phyloP scores from a whole-genome alignment of 192 early-diverging fungal genomes.

The Chytriomyces sp. region DNA sequence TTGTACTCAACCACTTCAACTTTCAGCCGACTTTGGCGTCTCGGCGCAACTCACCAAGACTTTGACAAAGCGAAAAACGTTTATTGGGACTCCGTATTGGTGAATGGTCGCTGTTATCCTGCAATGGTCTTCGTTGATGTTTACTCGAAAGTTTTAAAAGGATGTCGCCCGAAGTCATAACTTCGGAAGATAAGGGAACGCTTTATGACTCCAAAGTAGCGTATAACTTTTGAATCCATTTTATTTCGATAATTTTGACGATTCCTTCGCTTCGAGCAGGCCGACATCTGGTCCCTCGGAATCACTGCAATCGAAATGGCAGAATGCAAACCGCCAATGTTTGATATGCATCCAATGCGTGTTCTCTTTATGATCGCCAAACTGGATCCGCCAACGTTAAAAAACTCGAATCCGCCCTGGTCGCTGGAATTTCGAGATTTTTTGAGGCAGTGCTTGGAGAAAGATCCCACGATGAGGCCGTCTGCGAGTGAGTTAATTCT shows the following conservation, averaged over 20 bases:
- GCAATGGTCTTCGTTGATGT: not conserved
- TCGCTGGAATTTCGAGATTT: conserved; percentile 56
- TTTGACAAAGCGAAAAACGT: conserved; percentile 90
- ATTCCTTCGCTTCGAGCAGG: conserved; percentile 47
- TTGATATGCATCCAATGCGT: conserved; percentile 93
- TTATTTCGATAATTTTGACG: not conserved
- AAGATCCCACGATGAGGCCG: conserved; percentile 58
- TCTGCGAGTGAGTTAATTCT: conserved; percentile 6
- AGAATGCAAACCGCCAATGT: conserved; percentile 82
- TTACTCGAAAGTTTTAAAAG: conserved; percentile 11
- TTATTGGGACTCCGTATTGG: conserved; percentile 92
- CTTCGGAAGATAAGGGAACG: conserved; percentile 48
- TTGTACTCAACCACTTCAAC: not conserved
- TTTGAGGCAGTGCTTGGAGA: conserved; percentile 55
- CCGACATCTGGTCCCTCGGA: conserved; percentile 97
- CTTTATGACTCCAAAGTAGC: conserved; percentile 66
- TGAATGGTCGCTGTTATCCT: not conserved
- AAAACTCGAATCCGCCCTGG: conserved; percentile 41
- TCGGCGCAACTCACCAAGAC: conserved; percentile 79
- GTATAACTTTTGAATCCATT: conserved; percentile 27
- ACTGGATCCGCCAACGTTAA: conserved; percentile 55
- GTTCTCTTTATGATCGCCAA: conserved; percentile 87
- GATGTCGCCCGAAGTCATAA: conserved; percentile 67
- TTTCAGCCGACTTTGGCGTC: conserved; percentile 94
- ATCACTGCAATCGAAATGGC: conserved; percentile 79